Base-by-base conservation (phyloP, 192 early-diverging fungal species). In the Radiomyces spectabilis region DNA sequence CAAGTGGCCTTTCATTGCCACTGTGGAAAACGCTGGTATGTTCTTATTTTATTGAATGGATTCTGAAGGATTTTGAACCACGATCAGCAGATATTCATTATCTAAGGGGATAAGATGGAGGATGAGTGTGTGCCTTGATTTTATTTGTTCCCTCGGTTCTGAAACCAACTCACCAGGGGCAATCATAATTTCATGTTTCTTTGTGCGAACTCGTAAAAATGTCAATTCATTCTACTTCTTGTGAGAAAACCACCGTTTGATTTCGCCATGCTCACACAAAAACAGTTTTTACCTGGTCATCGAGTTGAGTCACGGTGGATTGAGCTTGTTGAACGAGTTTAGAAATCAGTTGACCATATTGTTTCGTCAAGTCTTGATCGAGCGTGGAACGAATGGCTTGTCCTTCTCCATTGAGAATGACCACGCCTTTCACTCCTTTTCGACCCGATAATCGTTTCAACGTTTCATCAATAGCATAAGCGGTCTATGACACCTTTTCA, bases 181-280 rank as follows among this genome's bases (percentile, higher is more conserved):
- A 13, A 98, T 81, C 91, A 98, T 95, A 41, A 98, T 88, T 63
- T 98, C 95, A 67, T 96, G 90, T 58, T 92, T 92, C 71, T 90
- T 95, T 21, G 91, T 91, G 29, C 95, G 76, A 42, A 98, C 86
- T 49, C 95, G 79, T 51, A 98, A 55, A 61, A 98, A 98, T 5
- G 90, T 93, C 50, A 98, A 66, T 40, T 96, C 95, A 61, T 98
- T 94, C 85, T 93, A 65, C 34, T 6, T n/a, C n/a, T n/a, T n/a
- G n/a, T n/a, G n/a, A n/a, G n/a, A n/a, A n/a, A n/a, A n/a, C n/a
- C n/a, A n/a, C n/a, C n/a, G n/a, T n/a, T n/a, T n/a, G n/a, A n/a
- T n/a, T n/a, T n/a, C n/a, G n/a, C n/a, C n/a, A n/a, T n/a, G n/a
- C n/a, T n/a, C n/a, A n/a, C n/a, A n/a, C n/a, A n/a, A n/a, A n/a